Conservation (phyloP, 2,329 filamentous ascomycete genomes). For the Cryphonectria naterciae region DNA sequence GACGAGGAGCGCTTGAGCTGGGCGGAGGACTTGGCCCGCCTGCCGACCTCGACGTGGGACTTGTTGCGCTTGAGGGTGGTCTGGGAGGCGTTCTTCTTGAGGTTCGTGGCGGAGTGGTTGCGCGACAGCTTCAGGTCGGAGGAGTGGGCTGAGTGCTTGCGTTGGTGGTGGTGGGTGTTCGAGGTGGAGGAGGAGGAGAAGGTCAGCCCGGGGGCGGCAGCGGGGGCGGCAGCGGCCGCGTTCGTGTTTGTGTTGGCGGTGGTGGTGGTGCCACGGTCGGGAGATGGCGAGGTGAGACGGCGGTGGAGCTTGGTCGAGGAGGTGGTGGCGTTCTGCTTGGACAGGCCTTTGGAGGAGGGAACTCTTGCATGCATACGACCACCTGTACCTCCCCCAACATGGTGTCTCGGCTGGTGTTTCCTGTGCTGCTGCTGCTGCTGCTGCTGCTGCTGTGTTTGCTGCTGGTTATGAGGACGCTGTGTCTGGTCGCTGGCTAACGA, state of each 20-base stretch:
- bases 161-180: constrained; percentile 39
- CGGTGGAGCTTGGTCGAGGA: constrained; percentile 47
- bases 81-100: constrained; percentile 59
- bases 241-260: background rate
- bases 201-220: constrained; percentile 32
- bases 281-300: constrained; percentile 49
- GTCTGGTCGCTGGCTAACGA: constrained; percentile 42
- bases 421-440: constrained; percentile 33
- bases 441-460: constrained; percentile 39
- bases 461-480: constrained; percentile 39
- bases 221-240: too few relatives aligned
- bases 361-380: constrained; percentile 56
- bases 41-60: constrained; percentile 60
- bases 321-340: constrained; percentile 46
- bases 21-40: constrained; percentile 54
- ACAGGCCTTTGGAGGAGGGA: constrained; percentile 56
- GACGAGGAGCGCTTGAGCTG: constrained; percentile 58
- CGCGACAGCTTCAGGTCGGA: constrained; percentile 53
- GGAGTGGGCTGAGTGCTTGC: constrained; percentile 48
- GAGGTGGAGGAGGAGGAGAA: constrained; percentile 31
- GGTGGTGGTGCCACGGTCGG: constrained; percentile 39
- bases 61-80: constrained; percentile 63
- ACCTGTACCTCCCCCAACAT: constrained; percentile 42
- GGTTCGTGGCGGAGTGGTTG: constrained; percentile 48
- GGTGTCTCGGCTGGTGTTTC: constrained; percentile 41